Percentiles rank a stretch among this genome's conserved stretches.
Evolutionary conservation across 805 yeast species (phyloP).

Genomic region (Saccharomycopsis fibuligera): DNA sequence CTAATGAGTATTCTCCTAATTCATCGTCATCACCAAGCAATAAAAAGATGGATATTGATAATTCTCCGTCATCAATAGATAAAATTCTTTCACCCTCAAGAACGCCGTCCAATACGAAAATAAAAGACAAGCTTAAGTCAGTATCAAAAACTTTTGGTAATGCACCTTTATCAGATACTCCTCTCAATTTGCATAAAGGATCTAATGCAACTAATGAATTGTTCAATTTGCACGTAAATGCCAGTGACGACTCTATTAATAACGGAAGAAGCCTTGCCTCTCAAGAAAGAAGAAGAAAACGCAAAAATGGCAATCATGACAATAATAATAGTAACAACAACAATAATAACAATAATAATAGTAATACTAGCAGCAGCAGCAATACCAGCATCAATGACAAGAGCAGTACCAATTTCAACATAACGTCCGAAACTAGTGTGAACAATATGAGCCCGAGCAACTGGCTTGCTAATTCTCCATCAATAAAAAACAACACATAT

Average conservation of each 20-base stretch:
- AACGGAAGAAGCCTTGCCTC: neutral
- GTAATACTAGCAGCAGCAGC: neutral
- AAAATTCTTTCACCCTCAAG: slow-evolving; percentile 6
- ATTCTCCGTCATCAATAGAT: slow-evolving; percentile 12
- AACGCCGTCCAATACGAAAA: neutral
- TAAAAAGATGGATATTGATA: neutral
- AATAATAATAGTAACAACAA: neutral
- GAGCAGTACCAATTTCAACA: neutral
- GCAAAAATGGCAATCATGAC: neutral
- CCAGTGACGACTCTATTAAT: slow-evolving; percentile 18
- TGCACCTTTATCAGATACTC: slow-evolving; percentile 9
- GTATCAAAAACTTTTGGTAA: neutral
- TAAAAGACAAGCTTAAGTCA: slow-evolving; percentile 11
- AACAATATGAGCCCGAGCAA: neutral
- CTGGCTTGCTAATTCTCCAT: slow-evolving; percentile 2
- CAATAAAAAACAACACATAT: neutral
- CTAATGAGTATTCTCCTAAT: neutral
- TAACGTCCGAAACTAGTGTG: neutral
- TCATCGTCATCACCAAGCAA: neutral
- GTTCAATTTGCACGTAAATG: slow-evolving; percentile 11
- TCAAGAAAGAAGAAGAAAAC: neutral
- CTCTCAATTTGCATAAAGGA: neutral
- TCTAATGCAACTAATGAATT: neutral
- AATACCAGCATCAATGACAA: neutral
- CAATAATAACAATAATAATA: neutral